Evolutionary conservation across 331 rosid genomes (phyloP).

Genomic region (Stylosanthes scabra): DNA sequence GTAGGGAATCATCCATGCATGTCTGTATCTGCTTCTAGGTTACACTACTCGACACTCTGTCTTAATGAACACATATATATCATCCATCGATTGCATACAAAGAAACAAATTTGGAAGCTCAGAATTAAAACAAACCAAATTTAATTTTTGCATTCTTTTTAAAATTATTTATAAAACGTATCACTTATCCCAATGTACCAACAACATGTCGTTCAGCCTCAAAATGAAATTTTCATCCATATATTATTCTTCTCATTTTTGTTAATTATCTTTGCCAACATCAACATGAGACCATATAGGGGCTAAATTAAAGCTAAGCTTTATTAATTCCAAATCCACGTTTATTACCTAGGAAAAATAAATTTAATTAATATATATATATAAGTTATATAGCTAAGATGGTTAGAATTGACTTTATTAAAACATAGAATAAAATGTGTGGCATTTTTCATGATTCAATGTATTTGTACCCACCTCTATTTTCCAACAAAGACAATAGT

Average conservation of each 20-base stretch:
- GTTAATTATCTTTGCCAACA: conserved; percentile 15
- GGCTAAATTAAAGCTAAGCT: neutral
- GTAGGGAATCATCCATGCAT: conserved; percentile 19
- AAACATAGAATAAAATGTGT: neutral
- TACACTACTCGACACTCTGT: conserved; percentile 43
- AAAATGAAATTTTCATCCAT: neutral
- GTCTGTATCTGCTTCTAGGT: conserved; percentile 38
- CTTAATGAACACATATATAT: conserved; percentile 43
- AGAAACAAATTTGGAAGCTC: conserved; percentile 49
- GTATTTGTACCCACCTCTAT: neutral
- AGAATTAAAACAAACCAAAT: conserved; percentile 26
- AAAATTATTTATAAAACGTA: neutral
- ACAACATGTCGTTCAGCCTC: neutral
- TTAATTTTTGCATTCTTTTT: conserved; percentile 9
- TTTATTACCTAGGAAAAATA: neutral
- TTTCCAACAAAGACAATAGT: conserved; percentile 6
- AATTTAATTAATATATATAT: too few species aligned
- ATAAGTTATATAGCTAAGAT: neutral
- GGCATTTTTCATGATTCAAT: neutral
- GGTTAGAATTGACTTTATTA: neutral
- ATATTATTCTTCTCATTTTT: too few species aligned
- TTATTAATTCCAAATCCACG: neutral
- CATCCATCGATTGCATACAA: conserved; percentile 36
- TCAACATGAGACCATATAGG: neutral
- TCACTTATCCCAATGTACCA: conserved; percentile 27